phyloP scores from a whole-genome alignment of 2,329 filamentous ascomycete genomes.

The Cordyceps cicadae region DNA sequence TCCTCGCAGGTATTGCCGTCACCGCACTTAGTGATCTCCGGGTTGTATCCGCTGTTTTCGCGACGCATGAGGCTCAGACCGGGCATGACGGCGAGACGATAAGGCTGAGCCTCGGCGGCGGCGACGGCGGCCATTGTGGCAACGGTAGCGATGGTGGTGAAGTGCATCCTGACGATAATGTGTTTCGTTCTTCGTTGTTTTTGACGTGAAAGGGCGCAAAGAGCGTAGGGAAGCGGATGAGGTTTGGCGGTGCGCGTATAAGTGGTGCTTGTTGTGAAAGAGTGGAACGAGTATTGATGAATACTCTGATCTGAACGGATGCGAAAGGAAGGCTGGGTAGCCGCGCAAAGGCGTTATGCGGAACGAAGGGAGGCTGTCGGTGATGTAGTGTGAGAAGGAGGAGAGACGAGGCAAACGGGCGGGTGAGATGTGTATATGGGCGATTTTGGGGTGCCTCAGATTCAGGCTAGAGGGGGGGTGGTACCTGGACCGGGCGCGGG shows the following conservation, averaged over 20 bases:
- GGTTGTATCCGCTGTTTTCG: slow-evolving; percentile 40
- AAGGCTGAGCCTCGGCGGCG: slow-evolving; percentile 26
- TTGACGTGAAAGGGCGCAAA: slow-evolving; percentile 2
- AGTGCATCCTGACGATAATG: slow-evolving; percentile 25
- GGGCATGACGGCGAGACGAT: slow-evolving; percentile 30
- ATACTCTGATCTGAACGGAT: slow-evolving; percentile 19
- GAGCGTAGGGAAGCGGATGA: background rate
- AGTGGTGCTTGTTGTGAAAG: slow-evolving; percentile 13
- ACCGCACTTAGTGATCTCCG: slow-evolving; percentile 39
- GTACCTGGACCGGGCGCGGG: background rate
- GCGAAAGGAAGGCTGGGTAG: slow-evolving; percentile 11
- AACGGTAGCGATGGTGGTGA: slow-evolving; percentile 24
- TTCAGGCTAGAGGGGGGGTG: background rate
- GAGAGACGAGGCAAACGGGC: slow-evolving; percentile 2
- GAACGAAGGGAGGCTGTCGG: slow-evolving; percentile 6
- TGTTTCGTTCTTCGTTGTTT: slow-evolving; percentile 9
- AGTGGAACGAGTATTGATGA: slow-evolving; percentile 22
- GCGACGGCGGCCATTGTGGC: slow-evolving; percentile 27
- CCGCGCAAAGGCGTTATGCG: slow-evolving; percentile 10
- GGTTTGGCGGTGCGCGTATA: slow-evolving; percentile 1
- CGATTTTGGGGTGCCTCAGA: background rate
- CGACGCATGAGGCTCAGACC: slow-evolving; percentile 36
- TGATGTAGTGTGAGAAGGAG: background rate
- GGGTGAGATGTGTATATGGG: slow-evolving; percentile 10
- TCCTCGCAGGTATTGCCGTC: slow-evolving; percentile 44